Evolutionary conservation across 495 filamentous ascomycete species (phyloP), one percentile per base, ranked within the genome.

Genomic region (Cercophora newfieldiana): DNA sequence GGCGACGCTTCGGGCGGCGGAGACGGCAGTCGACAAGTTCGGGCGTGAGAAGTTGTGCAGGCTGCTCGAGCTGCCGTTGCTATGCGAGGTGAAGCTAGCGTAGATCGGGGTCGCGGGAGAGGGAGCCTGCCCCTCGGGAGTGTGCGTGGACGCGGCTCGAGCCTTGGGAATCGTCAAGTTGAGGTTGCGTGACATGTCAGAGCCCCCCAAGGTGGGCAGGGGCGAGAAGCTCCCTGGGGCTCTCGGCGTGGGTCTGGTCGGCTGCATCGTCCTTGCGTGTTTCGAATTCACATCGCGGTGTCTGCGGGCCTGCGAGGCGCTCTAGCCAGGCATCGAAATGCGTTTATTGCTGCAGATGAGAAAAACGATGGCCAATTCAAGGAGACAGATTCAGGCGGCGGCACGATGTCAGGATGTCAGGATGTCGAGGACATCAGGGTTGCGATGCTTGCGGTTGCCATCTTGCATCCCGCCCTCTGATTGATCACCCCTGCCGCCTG

Each of bases 41-140:
- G 79, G 80, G 25, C 86, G 83, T 49, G 85, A 87, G 78, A 86
- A 87, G 76, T 86, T 88, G 65, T 83, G 82, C 1, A 82, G 78
- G 64, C 72, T 80, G 29, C 60, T 59, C 47, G 69, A 64, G 68
- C 68, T 77, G 59, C 68, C 31, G 67, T 71, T 78, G 64, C 56
- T 71, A 55, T 73, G 72, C 30, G 73, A 74, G 44, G 77, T 70
- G 56, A 80, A 78, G 70, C 71, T 72, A 30, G 72, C 58, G 66
- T 77, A 76, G 58, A 76, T 77, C 55, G 72, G 74, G 22, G 69
- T 74, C 16, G 74, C 64, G 21, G 74, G 68, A 59, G 72, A 71
- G 71, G 68, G 61, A 48, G 70, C n/a, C n/a, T n/a, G n/a, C n/a
- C n/a, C n/a, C n/a, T n/a, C n/a, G n/a, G n/a, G n/a, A n/a, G n/a